Evolutionary conservation across 2,329 filamentous ascomycete genomes (phyloP).

Genomic region (Lecanicillium sp.): DNA sequence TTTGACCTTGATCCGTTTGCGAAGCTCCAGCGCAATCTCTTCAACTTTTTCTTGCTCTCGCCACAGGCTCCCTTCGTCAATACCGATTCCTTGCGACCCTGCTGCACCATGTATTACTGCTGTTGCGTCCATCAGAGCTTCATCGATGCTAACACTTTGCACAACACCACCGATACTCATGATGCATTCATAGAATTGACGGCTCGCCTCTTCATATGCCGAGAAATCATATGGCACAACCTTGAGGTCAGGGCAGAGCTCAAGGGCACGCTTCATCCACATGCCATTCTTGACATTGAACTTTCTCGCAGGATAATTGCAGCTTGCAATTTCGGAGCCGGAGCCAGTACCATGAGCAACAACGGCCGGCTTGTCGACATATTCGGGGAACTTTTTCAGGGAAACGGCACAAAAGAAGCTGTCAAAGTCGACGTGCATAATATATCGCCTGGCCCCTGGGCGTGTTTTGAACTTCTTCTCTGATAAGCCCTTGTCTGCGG

Average conservation of each 20-base stretch:
- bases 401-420: slow-evolving; percentile 97
- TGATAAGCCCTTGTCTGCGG: slow-evolving; percentile 55
- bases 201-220: slow-evolving; percentile 86
- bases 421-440: slow-evolving; percentile 96
- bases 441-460: slow-evolving; percentile 63
- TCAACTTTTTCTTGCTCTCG: slow-evolving; percentile 74
- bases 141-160: slow-evolving; percentile 95
- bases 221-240: slow-evolving; percentile 94
- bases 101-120: slow-evolving; percentile 55
- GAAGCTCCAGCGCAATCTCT: slow-evolving; percentile 54
- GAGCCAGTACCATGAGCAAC: slow-evolving; percentile 81
- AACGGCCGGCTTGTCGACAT: slow-evolving; percentile 69
- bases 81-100: slow-evolving; percentile 54
- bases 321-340: slow-evolving; percentile 93
- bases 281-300: slow-evolving; percentile 94
- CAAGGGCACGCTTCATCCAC: slow-evolving; percentile 93
- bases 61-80: slow-evolving; percentile 61
- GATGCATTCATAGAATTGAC: slow-evolving; percentile 78
- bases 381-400: slow-evolving; percentile 65
- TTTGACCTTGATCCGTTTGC: slow-evolving; percentile 59
- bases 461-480: slow-evolving; percentile 39
- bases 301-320: slow-evolving; percentile 83
- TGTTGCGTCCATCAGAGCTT: slow-evolving; percentile 82
- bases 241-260: slow-evolving; percentile 77
- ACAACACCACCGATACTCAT: slow-evolving; percentile 72